phyloP scores from a whole-genome alignment of 371 early-diverging fungal species.

The Parasitella parasitica region DNA sequence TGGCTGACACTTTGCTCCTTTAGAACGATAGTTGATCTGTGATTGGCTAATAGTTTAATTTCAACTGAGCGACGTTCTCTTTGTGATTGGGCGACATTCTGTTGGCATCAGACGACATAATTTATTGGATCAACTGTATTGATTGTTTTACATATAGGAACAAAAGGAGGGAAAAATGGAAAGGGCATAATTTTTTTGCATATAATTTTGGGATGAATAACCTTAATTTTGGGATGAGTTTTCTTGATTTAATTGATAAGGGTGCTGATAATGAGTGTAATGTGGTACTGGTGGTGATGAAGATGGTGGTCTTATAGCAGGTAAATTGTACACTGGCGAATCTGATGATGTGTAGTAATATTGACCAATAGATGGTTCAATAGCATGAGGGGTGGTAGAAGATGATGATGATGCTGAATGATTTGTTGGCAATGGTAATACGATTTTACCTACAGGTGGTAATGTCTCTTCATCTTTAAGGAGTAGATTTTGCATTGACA shows the following conservation, averaged over 20 bases:
- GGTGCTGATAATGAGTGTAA: neutral
- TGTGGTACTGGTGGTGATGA: neutral
- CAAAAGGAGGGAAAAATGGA: neutral
- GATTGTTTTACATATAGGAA: neutral
- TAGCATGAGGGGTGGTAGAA: neutral
- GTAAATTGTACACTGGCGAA: neutral
- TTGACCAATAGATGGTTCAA: neutral
- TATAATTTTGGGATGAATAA: neutral
- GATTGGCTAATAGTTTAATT: too few species aligned
- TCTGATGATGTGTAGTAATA: neutral
- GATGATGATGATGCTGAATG: neutral
- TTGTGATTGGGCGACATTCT: too few species aligned
- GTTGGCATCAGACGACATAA: too few species aligned
- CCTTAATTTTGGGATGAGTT: neutral
- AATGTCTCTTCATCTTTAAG: conserved; percentile 1
- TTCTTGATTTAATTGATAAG: neutral
- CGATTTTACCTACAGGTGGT: neutral
- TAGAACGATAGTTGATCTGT: too few species aligned
- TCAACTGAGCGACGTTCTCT: too few species aligned
- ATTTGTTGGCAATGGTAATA: neutral
- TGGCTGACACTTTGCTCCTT: too few species aligned
- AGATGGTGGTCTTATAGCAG: neutral
- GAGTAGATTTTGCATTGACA: conserved; percentile 22
- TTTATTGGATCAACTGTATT: too few species aligned
- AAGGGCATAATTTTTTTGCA: neutral